A percentile compares a stretch with the other conserved stretches of the same genome.
phyloP scores from a whole-genome alignment of 176 grass and related monocot species.

The Musa troglodytarum region DNA sequence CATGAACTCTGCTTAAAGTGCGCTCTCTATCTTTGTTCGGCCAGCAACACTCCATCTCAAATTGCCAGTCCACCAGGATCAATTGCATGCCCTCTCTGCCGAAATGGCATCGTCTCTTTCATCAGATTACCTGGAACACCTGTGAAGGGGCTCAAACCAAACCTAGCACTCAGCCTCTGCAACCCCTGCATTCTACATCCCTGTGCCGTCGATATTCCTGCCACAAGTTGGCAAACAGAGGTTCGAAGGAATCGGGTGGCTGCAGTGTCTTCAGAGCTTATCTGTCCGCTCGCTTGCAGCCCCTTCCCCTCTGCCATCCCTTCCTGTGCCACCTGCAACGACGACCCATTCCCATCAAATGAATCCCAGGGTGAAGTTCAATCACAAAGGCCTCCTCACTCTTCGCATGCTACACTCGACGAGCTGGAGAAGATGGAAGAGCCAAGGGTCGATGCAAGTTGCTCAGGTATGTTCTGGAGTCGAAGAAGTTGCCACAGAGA shows the following conservation, averaged over 20 bases:
- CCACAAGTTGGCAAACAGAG: constrained; percentile 49
- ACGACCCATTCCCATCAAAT: constrained; percentile 35
- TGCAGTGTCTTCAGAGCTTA: constrained; percentile 68
- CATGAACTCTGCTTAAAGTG: constrained; percentile 94
- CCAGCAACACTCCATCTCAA: constrained; percentile 52
- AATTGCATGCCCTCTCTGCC: constrained; percentile 86
- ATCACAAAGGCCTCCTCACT: constrained; percentile 30
- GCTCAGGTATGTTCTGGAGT: constrained; percentile 85
- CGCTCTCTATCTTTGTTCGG: constrained; percentile 85
- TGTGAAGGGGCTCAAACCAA: constrained; percentile 54
- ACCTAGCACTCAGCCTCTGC: constrained; percentile 64
- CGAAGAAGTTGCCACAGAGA: constrained; percentile 91
- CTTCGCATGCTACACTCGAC: constrained; percentile 24
- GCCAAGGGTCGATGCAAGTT: constrained; percentile 48
- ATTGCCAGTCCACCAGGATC: constrained; percentile 63
- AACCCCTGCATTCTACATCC: constrained; percentile 77
- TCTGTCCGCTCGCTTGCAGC: constrained; percentile 72
- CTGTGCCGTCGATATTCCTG: constrained; percentile 39
- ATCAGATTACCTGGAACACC: constrained; percentile 42
- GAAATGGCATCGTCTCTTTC: constrained; percentile 76
- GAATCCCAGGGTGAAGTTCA: constrained; percentile 39
- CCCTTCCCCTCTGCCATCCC: constrained; percentile 62
- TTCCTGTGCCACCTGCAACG: constrained; percentile 50
- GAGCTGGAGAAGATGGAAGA: constrained; percentile 56
- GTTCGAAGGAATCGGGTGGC: constrained; percentile 64